Conservation (phyloP, 2,329 filamentous ascomycete genomes). For the Coniochaeta ligniaria region DNA sequence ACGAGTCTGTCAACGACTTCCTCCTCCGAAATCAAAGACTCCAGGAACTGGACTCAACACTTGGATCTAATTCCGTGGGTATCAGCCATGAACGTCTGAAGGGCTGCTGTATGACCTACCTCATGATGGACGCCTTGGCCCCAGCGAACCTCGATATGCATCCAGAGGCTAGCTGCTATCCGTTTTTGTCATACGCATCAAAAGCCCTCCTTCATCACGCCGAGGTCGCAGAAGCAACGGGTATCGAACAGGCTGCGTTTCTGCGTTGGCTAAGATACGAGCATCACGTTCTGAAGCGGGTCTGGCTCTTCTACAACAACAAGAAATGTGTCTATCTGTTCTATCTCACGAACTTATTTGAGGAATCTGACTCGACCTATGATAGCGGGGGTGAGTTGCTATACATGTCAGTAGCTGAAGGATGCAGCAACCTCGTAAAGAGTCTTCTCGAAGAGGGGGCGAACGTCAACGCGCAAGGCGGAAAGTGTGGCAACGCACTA, state of each 20-base stretch:
- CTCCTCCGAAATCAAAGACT: constrained; percentile 28
- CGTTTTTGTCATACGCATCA: too few species aligned
- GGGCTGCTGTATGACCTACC: constrained; percentile 2
- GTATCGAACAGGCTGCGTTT: constrained; percentile 21
- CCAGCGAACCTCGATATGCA: too few species aligned
- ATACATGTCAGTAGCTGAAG: constrained; percentile 26
- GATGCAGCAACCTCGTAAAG: too few species aligned
- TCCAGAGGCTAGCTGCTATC: too few species aligned
- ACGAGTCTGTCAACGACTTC: constrained; percentile 38
- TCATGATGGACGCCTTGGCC: too few species aligned
- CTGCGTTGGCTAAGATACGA: constrained; percentile 8
- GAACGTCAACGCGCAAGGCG: too few species aligned
- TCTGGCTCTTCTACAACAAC: constrained; percentile 11
- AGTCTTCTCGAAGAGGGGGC: too few species aligned
- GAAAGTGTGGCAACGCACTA: too few species aligned
- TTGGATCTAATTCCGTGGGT: constrained; percentile 19
- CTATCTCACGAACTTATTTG: constrained; percentile 19
- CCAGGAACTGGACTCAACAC: constrained; percentile 17
- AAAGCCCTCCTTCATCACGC: constrained; percentile 29
- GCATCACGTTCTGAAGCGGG: too few species aligned
- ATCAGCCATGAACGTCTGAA: not conserved
- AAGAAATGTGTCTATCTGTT: too few species aligned
- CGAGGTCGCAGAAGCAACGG: constrained; percentile 21
- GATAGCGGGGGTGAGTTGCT: constrained; percentile 16
- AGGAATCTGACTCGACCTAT: constrained; percentile 16